phyloP scores from a whole-genome alignment of 2,329 filamentous ascomycete species.

The Calonectria multiphialidica region DNA sequence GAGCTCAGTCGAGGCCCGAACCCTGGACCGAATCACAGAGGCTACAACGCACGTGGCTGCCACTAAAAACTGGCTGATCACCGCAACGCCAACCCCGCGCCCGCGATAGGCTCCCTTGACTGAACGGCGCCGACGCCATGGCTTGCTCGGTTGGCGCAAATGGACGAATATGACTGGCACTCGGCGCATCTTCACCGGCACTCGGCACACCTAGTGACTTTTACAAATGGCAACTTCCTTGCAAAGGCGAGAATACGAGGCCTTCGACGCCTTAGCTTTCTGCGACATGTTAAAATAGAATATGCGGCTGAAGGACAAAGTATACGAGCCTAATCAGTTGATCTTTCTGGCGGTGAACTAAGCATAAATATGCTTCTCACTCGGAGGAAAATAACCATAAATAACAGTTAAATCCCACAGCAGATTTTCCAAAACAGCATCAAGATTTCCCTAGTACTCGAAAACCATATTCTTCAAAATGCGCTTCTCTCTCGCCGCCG shows the following conservation, averaged over 20 bases:
- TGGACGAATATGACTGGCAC: neutral
- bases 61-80: neutral
- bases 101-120: neutral
- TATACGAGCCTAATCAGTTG: neutral
- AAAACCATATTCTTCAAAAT: constrained; percentile 23
- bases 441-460: neutral
- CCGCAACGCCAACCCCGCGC: neutral
- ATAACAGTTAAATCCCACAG: neutral
- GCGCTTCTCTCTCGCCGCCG: constrained; percentile 37
- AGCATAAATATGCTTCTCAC: neutral
- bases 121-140: neutral
- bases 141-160: neutral
- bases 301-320: neutral
- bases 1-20: neutral
- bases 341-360: constrained; percentile 3
- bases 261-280: neutral
- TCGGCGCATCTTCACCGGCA: neutral
- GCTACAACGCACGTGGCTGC: neutral
- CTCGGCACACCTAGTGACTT: constrained; percentile 18
- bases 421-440: neutral
- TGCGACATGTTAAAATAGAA: constrained; percentile 13
- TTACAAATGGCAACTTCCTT: neutral
- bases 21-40: neutral
- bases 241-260: constrained; percentile 4
- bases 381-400: neutral